These are phyloP conservation scores for Chlorella sp. DNA, from an alignment of 139 green algal genomes.

Conservation along the genomic window DNA sequence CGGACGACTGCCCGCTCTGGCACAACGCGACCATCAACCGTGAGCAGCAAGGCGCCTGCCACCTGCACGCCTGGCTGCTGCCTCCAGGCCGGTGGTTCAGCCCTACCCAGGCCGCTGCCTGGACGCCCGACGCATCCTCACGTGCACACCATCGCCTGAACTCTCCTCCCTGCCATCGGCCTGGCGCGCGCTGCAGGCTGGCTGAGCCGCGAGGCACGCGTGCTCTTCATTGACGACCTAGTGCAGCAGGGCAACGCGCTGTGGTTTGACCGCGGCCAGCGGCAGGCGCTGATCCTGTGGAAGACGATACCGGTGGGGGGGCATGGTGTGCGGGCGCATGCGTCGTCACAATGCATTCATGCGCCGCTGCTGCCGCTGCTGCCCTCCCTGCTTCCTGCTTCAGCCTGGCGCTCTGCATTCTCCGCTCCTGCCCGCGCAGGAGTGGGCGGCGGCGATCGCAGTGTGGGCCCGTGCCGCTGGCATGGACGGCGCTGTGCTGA, in stretches of 20 bases:
- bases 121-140: background rate
- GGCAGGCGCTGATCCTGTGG: slow-evolving; percentile 57
- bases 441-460: too few relatives aligned
- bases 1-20: slow-evolving; percentile 61
- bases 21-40: slow-evolving; percentile 66
- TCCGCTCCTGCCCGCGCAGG: too few relatives aligned
- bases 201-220: slow-evolving; percentile 46
- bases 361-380: too few relatives aligned
- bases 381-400: too few relatives aligned
- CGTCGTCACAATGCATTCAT: background rate
- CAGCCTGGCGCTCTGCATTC: too few relatives aligned
- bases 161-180: background rate
- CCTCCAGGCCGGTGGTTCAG: too few relatives aligned
- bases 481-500: too few relatives aligned
- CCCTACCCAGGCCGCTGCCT: too few relatives aligned
- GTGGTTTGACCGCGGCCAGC: slow-evolving; percentile 63
- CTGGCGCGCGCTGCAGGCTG: slow-evolving; percentile 48
- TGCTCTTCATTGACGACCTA: slow-evolving; percentile 57
- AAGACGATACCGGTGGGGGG: slow-evolving; percentile 29
- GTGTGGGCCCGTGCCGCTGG: too few relatives aligned
- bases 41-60: slow-evolving; percentile 47
- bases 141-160: background rate
- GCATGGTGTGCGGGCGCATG: background rate
- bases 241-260: slow-evolving; percentile 43
- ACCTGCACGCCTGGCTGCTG: too few relatives aligned